A percentile compares a stretch with the other conserved stretches of the same genome.
phyloP scores from a whole-genome alignment of 495 filamentous ascomycete genomes.

The Podospora appendiculata region DNA sequence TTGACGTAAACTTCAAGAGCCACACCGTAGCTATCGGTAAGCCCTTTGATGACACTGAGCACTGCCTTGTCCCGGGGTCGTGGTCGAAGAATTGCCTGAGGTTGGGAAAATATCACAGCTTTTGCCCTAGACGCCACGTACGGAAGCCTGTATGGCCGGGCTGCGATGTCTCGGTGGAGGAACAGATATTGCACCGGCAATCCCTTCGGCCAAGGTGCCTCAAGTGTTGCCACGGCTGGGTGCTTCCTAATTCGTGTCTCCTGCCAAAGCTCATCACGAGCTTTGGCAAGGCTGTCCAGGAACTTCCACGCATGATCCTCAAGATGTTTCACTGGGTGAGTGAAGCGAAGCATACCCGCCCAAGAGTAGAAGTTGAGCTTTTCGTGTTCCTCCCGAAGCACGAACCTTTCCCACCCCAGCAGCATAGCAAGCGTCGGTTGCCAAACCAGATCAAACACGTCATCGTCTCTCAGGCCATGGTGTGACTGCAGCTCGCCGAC shows the following conservation, averaged over 20 bases:
- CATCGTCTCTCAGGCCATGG: conserved; percentile 4
- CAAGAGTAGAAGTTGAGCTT: neutral
- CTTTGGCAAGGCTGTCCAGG: conserved; percentile 13
- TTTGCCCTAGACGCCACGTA: conserved; percentile 10
- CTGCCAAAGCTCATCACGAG: conserved; percentile 15
- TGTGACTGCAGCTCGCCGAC: conserved; percentile 4
- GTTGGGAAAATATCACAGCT: conserved; percentile 10
- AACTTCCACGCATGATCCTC: conserved; percentile 7
- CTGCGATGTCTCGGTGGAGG: neutral
- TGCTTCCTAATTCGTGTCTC: conserved; percentile 3
- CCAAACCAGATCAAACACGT: conserved; percentile 13
- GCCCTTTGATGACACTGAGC: conserved; percentile 5
- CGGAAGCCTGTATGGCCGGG: conserved; percentile 4
- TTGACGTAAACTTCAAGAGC: conserved; percentile 11
- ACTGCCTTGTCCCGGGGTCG: conserved; percentile 7
- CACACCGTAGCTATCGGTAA: conserved; percentile 12
- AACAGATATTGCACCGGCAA: conserved; percentile 13
- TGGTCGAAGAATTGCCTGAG: conserved; percentile 1
- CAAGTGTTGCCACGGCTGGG: neutral
- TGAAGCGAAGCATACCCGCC: neutral
- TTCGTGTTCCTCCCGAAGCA: conserved; percentile 1
- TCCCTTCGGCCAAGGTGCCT: conserved; percentile 15
- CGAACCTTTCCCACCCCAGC: conserved; percentile 10
- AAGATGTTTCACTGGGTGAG: neutral
- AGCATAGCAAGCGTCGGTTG: conserved; percentile 14